phyloP scores from a whole-genome alignment of 768 basidiomycete genomes.

The Vararia minispora region DNA sequence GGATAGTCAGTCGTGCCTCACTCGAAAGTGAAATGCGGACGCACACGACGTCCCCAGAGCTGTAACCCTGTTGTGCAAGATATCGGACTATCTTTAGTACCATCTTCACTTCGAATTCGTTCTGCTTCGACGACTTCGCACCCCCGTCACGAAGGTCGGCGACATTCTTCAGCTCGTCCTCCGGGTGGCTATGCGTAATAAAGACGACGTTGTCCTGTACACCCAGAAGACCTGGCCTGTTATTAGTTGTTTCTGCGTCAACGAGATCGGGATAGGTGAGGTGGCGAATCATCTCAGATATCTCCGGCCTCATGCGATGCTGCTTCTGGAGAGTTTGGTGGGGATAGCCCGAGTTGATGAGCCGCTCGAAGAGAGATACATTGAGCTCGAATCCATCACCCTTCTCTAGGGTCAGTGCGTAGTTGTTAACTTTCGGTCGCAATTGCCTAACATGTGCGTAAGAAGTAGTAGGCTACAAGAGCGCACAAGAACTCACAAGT shows the following conservation, averaged over 20 bases:
- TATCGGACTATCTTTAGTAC: constrained; percentile 55
- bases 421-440: constrained; percentile 62
- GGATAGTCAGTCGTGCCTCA: no score
- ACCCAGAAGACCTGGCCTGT: constrained; percentile 42
- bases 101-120: constrained; percentile 48
- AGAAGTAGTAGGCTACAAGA: not conserved
- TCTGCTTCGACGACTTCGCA: constrained; percentile 47
- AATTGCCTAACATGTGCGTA: constrained; percentile 37
- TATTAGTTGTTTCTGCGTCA: constrained; percentile 39
- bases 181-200: constrained; percentile 43
- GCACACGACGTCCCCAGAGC: constrained; percentile 48
- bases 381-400: constrained; percentile 59
- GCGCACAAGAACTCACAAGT: constrained; percentile 15
- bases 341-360: constrained; percentile 51
- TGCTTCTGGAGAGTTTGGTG: constrained; percentile 45
- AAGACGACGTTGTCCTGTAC: constrained; percentile 48
- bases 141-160: constrained; percentile 35
- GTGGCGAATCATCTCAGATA: constrained; percentile 46
- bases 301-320: constrained; percentile 70
- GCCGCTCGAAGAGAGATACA: constrained; percentile 55
- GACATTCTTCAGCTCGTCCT: constrained; percentile 33
- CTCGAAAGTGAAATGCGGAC: no score
- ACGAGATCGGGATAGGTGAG: constrained; percentile 56
- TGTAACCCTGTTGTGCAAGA: constrained; percentile 58
- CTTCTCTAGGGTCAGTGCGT: constrained; percentile 54